Base-by-base conservation (phyloP, 768 basidiomycete genomes). In the Neoboletus brunneissimus region DNA sequence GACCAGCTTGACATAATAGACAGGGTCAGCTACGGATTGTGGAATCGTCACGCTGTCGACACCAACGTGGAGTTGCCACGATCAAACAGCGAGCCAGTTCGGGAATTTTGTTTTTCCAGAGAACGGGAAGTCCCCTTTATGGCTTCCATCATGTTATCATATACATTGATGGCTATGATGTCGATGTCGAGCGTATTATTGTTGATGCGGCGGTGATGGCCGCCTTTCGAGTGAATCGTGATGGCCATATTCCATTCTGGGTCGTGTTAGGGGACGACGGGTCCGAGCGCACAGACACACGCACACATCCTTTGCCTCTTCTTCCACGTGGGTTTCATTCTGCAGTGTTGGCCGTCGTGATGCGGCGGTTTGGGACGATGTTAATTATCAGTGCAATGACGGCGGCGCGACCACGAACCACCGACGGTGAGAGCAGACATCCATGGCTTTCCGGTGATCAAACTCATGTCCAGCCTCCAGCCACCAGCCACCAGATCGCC, bases 161-260 rank as follows among this genome's bases (percentile, higher is more conserved):
- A 15, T 20, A 2, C n/a, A 43, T 50, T 63, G 51, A 63, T 49
- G 48, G 48, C 16, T 56, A 11, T 64, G 54, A 63, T 65, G 58
- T 49, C 45, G 51, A 62, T 31, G 47, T 42, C 37, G 27, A 55
- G 22, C 27, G 4, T 34, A 64, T 56, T 40, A 45, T 41, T 15
- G 38, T 55, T 51, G 46, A 40, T 45, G 38, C n/a, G 54, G 48
- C 50, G 16, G 27, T 61, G 63, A 54, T 63, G 46, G 54, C 41
- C 8, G 53, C 37, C 44, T 29, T 15, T 55, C 35, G 32, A 47
- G 29, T 31, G 15, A 42, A 32, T 32, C 8, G 46, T 51, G 53
- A 55, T 51, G 44, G 29, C 34, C 32, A n/a, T 43, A 38, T 15
- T 32, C 44, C 48, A 40, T 52, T 62, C 38, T 42, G 29, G 48